A percentile compares a stretch with the other conserved stretches of the same genome.
Evolutionary conservation across 352 stramenopile species (phyloP).

Genomic region (Aphanomyces euteiches): DNA sequence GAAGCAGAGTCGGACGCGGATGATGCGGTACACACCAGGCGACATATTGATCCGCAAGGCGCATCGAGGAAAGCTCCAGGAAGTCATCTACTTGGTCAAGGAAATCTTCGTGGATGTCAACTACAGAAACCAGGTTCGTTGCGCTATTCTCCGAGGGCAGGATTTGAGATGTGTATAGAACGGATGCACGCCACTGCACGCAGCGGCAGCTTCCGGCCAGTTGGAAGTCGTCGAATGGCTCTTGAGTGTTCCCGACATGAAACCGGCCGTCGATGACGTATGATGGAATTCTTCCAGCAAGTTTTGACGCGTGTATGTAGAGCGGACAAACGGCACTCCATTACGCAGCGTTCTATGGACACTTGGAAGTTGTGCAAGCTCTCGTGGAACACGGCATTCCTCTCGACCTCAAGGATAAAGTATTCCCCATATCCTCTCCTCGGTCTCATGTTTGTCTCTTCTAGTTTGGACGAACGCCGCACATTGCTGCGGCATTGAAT

Average conservation of each 20-base stretch:
- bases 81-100: conserved; percentile 70
- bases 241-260: conserved; percentile 51
- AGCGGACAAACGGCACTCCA: conserved; percentile 81
- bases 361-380: conserved; percentile 81
- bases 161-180: conserved; percentile 44
- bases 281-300: conserved; percentile 21
- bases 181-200: conserved; percentile 74
- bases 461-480: conserved; percentile 66
- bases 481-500: conserved; percentile 82
- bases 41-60: conserved; percentile 84
- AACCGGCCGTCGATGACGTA: conserved; percentile 69
- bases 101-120: conserved; percentile 77
- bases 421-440: conserved; percentile 14
- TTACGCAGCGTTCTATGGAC: conserved; percentile 83
- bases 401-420: conserved; percentile 75
- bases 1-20: neutral
- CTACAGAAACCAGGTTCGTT: conserved; percentile 73
- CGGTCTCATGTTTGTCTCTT: neutral
- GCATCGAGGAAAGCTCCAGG: conserved; percentile 76
- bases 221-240: conserved; percentile 81
- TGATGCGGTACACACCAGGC: conserved; percentile 57
- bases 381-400: conserved; percentile 78
- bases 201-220: conserved; percentile 67
- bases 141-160: neutral
- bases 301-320: conserved; percentile 31